Base-by-base conservation (phyloP, 805 yeast species). In the Zygoascus biomembranicola region DNA sequence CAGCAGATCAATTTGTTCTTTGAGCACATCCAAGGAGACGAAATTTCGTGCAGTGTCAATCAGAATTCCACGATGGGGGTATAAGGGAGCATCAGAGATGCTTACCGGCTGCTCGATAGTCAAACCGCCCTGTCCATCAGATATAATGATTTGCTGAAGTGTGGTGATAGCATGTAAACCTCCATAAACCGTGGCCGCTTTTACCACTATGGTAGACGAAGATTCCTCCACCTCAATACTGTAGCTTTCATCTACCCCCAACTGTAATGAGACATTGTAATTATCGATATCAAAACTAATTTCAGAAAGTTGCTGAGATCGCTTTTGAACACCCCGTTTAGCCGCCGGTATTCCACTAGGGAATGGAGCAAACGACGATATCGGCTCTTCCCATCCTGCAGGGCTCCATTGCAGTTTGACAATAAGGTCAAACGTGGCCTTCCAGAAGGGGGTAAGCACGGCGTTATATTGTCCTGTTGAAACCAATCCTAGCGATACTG, bases 11-110 rank as follows among this genome's bases (percentile, higher is more conserved):
- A 73, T 63, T 56, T 73, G 75, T 37, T 69, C 66, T 37, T 59
- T 49, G 16, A 73, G 59, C 13, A 64, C 57, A 10, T 59, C 54
- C 13, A 66, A 53, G 3, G 62, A 46, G 23, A 70, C 54, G 58
- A 63, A 73, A 58, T 73, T 73, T 49, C 77, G 60, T 2, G 69
- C 73, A 11, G 73, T 61, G 59, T 73, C 77, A 43, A 73, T 60
- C 65, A 72, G 55, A 8, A 73, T 18, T 8, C 77, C 77, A 51
- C 77, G 63, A 57, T 72, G 74, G 4, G 67, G 63, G 49, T 59
- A 70, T 41, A 64, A 50, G 11, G 77, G 77, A 13, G 53, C 60
- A 57, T 73, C 77, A 49, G 48, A 47, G 52, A 73, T 68, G 2
- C 57, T 49, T 8, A 73, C 73, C 1, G 69, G 57, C 39, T 58